These are phyloP conservation scores for Sugiyamaella xylanicola DNA, from an alignment of 1,139 yeast genomes.

Conservation along the genomic window DNA sequence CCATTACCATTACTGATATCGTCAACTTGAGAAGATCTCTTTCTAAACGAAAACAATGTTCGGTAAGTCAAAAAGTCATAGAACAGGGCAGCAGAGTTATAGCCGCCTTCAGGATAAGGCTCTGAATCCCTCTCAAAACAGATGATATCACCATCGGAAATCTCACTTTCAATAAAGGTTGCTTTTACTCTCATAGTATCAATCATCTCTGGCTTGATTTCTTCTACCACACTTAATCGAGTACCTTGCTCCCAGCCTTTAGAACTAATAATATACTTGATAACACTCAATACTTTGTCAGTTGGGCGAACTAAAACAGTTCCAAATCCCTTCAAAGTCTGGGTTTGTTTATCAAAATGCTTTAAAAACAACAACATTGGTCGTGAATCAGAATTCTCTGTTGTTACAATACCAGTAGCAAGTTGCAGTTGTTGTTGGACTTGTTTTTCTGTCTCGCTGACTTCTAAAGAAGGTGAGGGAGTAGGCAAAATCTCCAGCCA, in stretches of 20 bases:
- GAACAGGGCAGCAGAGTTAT: slow-evolving; percentile 50
- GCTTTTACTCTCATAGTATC: slow-evolving; percentile 50
- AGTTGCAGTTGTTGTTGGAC: slow-evolving; percentile 10
- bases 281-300: slow-evolving; percentile 50
- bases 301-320: slow-evolving; percentile 60
- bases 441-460: background rate
- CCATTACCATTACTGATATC: slow-evolving; percentile 45
- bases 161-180: slow-evolving; percentile 64
- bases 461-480: slow-evolving; percentile 3
- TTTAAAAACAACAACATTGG: slow-evolving; percentile 61
- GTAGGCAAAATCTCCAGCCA: slow-evolving; percentile 49
- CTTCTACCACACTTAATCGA: slow-evolving; percentile 62
- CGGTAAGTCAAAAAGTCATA: slow-evolving; percentile 70
- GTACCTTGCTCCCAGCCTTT: slow-evolving; percentile 50
- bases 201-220: slow-evolving; percentile 64
- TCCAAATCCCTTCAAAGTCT: slow-evolving; percentile 62
- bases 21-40: slow-evolving; percentile 41
- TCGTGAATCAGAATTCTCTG: slow-evolving; percentile 18
- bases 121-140: slow-evolving; percentile 52
- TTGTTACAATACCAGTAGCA: slow-evolving; percentile 31
- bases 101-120: slow-evolving; percentile 30
- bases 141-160: slow-evolving; percentile 78
- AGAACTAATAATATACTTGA: slow-evolving; percentile 48
- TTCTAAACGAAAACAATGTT: slow-evolving; percentile 61
- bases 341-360: slow-evolving; percentile 61